Percentiles rank a stretch among this genome's conserved stretches.
phyloP scores from a whole-genome alignment of 1,284 basidiomycete species.

The Amylostereum areolatum region DNA sequence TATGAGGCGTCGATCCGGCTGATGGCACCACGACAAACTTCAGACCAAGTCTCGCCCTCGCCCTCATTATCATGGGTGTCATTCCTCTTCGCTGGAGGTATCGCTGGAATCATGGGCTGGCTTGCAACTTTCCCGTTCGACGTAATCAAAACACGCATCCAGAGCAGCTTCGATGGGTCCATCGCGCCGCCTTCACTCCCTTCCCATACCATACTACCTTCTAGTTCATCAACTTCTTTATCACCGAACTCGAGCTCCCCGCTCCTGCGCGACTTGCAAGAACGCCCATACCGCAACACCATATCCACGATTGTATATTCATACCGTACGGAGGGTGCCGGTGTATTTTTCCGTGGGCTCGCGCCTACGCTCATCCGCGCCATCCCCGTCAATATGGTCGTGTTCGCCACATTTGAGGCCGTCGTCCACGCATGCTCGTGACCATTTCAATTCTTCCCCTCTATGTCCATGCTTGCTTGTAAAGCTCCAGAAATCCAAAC shows the following conservation, averaged over 20 bases:
- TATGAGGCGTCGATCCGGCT: conserved; percentile 74
- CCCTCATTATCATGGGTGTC: conserved; percentile 49
- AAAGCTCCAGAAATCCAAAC: no score
- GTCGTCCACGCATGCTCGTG: conserved; percentile 33
- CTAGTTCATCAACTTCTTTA: background rate
- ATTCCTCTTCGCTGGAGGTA: conserved; percentile 70
- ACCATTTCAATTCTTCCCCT: background rate
- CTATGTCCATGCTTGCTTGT: no score
- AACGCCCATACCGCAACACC: conserved; percentile 46
- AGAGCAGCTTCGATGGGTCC: conserved; percentile 34
- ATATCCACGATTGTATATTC: conserved; percentile 54
- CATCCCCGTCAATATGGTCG: conserved; percentile 55
- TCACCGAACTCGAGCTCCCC: background rate
- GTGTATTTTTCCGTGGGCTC: conserved; percentile 72
- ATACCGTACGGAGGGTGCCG: conserved; percentile 57
- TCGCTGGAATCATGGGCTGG: conserved; percentile 74
- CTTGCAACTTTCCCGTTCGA: conserved; percentile 77
- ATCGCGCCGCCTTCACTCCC: background rate
- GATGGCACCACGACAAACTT: conserved; percentile 7
- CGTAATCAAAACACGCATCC: conserved; percentile 83
- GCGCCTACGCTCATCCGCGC: conserved; percentile 71
- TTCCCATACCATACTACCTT: background rate
- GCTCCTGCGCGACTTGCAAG: background rate
- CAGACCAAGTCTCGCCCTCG: conserved; percentile 12
- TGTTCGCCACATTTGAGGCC: conserved; percentile 46